Evolutionary conservation across 495 filamentous ascomycete genomes (phyloP), one percentile per base, ranked within the genome.

Genomic region (Xylaria curta): DNA sequence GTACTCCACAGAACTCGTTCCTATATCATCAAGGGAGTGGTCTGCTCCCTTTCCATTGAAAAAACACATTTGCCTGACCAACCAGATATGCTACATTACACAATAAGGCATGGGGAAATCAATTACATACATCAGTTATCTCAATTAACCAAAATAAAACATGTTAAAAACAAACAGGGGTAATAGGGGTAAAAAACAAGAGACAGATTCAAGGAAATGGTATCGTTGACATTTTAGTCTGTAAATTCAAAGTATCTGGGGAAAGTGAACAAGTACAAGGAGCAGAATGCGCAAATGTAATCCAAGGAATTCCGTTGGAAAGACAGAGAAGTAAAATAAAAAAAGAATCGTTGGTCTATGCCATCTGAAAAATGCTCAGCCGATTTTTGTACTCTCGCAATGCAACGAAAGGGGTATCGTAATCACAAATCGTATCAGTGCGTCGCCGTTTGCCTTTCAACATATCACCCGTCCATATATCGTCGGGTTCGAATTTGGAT

Each of bases 401-500:
- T 58, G 59, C 59, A 63, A 71, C 47, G 59, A 71, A 66, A 60
- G 53, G 69, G 69, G 69, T 71, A 71, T 71, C 69, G 69, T 71
- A 71, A 71, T 66, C 62, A 71, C 69, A 71, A 71, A 38, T 71
- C 69, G 69, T 71, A 71, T 59, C 62, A 71, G 60, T 66, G 61
- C 69, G 47, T 66, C 40, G 44, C 46, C 44, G n/a, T 26, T 36
- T 53, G 24, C 47, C 42, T 31, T 60, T 47, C 59, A 70, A 64
- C 60, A 64, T 60, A 38, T 68, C 33, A 15, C 47, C 46, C 40
- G 40, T 44, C 38, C 46, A 59, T 71, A 59, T 71, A 24, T 71
- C 69, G 47, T 65, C 60, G 69, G 49, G 61, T 56, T 36, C 46
- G 33, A 31, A 44, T 64, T 26, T 12, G 6, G 47, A 49, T 44